phyloP scores from a whole-genome alignment of 2,329 filamentous ascomycete genomes.

The Pseudocercospora eumusae region DNA sequence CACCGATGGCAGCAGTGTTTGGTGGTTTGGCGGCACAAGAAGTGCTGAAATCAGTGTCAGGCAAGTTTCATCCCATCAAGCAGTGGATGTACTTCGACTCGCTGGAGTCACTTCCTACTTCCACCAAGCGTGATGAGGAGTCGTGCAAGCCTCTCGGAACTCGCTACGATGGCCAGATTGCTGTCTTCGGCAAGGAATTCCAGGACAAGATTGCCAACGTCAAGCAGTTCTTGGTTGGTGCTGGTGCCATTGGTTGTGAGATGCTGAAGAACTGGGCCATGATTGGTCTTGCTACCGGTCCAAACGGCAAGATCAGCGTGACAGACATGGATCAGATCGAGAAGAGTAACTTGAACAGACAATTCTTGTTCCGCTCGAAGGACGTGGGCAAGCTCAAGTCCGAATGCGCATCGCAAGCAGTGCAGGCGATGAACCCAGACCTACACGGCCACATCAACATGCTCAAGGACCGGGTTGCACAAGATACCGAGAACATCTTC shows the following conservation, averaged over 20 bases:
- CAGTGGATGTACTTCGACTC: constrained; percentile 99
- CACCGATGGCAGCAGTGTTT: constrained; percentile 91
- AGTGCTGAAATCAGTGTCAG: constrained; percentile 92
- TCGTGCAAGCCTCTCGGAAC: constrained; percentile 81
- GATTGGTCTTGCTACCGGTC: constrained; percentile 89
- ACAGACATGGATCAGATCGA: constrained; percentile 99
- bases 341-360: constrained; percentile 96
- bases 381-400: constrained; percentile 98
- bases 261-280: constrained; percentile 99
- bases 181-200: constrained; percentile 89
- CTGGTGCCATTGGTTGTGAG: constrained; percentile 95
- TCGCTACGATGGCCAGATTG: constrained; percentile 95
- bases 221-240: constrained; percentile 91
- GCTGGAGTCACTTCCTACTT: constrained; percentile 85
- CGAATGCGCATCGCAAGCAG: constrained; percentile 86
- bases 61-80: constrained; percentile 93
- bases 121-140: constrained; percentile 74
- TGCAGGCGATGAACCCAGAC: constrained; percentile 93
- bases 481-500: constrained; percentile 91
- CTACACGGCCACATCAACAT: constrained; percentile 81
- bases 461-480: constrained; percentile 84
- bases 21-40: constrained; percentile 93
- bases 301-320: constrained; percentile 83
- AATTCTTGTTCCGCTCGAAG: constrained; percentile 90
- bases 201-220: constrained; percentile 91